Conservation (phyloP, 2,329 filamentous ascomycete species). For the Trichoderma koningiopsis region DNA sequence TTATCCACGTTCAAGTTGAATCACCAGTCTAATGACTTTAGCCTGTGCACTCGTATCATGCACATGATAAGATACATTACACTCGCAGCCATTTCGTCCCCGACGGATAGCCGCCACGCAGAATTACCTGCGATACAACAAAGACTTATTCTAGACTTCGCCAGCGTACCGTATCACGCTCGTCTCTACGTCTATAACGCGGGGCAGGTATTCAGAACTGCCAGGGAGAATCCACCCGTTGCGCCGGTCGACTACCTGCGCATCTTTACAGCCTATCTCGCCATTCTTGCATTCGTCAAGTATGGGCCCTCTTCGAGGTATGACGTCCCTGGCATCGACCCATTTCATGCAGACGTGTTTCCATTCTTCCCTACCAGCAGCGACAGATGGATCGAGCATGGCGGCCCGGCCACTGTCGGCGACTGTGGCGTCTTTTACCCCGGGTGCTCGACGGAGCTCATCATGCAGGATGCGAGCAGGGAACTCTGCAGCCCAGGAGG, state of each 20-base stretch:
- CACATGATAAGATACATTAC: constrained; percentile 37
- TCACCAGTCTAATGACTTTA: constrained; percentile 37
- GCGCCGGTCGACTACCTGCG: constrained; percentile 39
- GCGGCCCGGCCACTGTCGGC: neutral
- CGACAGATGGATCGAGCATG: neutral
- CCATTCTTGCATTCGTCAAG: constrained; percentile 34
- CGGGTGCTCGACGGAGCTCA: neutral
- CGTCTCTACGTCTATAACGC: constrained; percentile 36
- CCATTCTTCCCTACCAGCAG: neutral
- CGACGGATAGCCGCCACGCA: neutral
- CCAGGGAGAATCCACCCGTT: constrained; percentile 36
- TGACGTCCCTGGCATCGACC: neutral
- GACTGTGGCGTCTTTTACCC: neutral
- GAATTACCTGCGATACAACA: constrained; percentile 31
- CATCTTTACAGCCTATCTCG: constrained; percentile 38
- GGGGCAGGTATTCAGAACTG: constrained; percentile 36
- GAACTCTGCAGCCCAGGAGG: neutral
- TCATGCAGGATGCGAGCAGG: neutral
- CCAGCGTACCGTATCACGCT: constrained; percentile 29
- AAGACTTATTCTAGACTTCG: constrained; percentile 31
- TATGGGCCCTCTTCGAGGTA: constrained; percentile 28
- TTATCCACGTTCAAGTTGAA: constrained; percentile 28
- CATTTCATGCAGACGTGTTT: constrained; percentile 30
- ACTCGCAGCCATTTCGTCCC: constrained; percentile 29
- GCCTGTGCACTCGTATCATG: constrained; percentile 34